Base-by-base conservation (phyloP, 2,329 filamentous ascomycete species). In the Aspergillus neotritici region DNA sequence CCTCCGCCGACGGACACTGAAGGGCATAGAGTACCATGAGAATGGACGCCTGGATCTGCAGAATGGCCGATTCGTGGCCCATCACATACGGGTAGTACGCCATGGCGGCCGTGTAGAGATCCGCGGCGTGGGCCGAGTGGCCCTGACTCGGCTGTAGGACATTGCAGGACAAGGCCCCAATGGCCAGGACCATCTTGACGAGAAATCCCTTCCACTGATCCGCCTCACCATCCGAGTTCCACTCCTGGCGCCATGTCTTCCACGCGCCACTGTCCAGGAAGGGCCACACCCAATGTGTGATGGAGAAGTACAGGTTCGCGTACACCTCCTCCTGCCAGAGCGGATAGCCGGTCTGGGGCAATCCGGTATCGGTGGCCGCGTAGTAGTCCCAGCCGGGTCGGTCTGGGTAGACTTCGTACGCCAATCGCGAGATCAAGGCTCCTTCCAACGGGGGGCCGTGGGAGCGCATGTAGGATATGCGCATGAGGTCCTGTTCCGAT, bases 11-110 rank as follows among this genome's bases (percentile, higher is more conserved):
- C 14, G 57, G 53, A 28, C 48, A 60, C 31, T 60, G 56, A 14
- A 60, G 41, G 14, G 57, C 51, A 25, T 60, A 60, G 5, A 60
- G 46, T 30, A 59, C 54, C 41, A 60, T 49, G 12, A 60, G 51
- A 7, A 60, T 41, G 3, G 56, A 60, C 14, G 57, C 57, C 43
- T 60, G 55, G 8, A 60, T 52, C 21, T 59, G 57, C n/a, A 59
- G 44, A 11, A 56, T 46, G 44, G 57, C 52, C 4, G 57, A 57
- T 1, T 50, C 36, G 43, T 60, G 49, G 5, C 43, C 54, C 16
- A 58, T 52, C n/a, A 60, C 52, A 28, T 55, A 48, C 11, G 56
- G 56, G 36, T 60, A 59, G 17, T 51, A 58, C n/a, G 43, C 43
- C 52, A 58, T 48, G 8, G 57, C 57, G 4, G 52, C 51, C 5